These are phyloP conservation scores for Crucibulum laeve DNA, from an alignment of 768 basidiomycete genomes.

Conservation along the genomic window DNA sequence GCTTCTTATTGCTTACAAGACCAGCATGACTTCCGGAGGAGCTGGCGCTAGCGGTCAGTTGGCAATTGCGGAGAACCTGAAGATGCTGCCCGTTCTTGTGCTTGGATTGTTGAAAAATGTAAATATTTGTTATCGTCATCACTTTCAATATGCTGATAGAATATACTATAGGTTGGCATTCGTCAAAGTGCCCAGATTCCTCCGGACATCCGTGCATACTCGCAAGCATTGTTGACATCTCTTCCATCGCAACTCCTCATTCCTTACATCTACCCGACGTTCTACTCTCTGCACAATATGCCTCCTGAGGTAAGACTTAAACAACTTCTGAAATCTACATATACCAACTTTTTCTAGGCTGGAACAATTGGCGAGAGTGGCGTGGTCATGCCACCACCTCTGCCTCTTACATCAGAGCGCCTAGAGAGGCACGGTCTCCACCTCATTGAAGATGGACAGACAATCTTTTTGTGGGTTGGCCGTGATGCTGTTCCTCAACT, in stretches of 20 bases:
- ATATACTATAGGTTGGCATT: conserved; percentile 67
- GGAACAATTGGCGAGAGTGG: conserved; percentile 91
- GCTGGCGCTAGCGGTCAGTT: conserved; percentile 93
- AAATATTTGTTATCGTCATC: not conserved
- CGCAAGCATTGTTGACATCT: conserved; percentile 87
- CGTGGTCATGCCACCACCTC: conserved; percentile 79
- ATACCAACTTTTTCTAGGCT: conserved; percentile 41
- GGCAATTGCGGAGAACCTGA: conserved; percentile 89
- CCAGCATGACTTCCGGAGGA: conserved; percentile 92
- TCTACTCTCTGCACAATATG: conserved; percentile 98
- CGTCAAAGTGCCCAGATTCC: conserved; percentile 97
- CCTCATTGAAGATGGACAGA: conserved; percentile 96
- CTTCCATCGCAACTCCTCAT: conserved; percentile 88
- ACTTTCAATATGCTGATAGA: not conserved
- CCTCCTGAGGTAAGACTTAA: conserved; percentile 64
- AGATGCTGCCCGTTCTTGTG: conserved; percentile 87
- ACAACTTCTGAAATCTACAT: conserved; percentile 5
- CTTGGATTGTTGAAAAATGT: conserved; percentile 95
- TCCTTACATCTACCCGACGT: conserved; percentile 91
- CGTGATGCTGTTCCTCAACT: conserved; percentile 96
- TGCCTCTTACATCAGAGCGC: conserved; percentile 92
- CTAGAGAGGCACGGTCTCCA: conserved; percentile 93
- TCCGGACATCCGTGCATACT: conserved; percentile 92
- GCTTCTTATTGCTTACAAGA: conserved; percentile 85
- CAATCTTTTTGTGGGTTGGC: conserved; percentile 98